These are phyloP conservation scores for Phyllosticta paracitricarpa DNA, from an alignment of 2,329 filamentous ascomycete species.

Conservation along the genomic window DNA sequence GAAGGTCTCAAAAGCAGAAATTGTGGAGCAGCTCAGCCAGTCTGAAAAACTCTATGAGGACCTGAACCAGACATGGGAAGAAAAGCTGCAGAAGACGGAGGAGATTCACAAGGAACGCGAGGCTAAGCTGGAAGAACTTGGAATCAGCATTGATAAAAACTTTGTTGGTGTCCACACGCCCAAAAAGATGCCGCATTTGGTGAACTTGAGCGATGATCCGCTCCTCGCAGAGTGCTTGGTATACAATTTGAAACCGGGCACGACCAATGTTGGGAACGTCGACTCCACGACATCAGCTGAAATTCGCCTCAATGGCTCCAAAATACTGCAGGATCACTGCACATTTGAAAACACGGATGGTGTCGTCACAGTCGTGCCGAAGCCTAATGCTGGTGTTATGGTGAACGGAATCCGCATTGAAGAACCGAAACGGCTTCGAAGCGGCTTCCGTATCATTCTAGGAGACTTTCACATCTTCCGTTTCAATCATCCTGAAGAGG, in stretches of 20 bases:
- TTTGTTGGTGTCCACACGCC: conserved; percentile 91
- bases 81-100: conserved; percentile 90
- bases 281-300: conserved; percentile 76
- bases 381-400: conserved; percentile 93
- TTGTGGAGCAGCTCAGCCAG: conserved; percentile 89
- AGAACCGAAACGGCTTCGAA: conserved; percentile 75
- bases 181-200: conserved; percentile 98
- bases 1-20: conserved; percentile 96
- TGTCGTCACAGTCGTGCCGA: conserved; percentile 81
- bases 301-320: conserved; percentile 85
- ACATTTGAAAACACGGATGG: conserved; percentile 89
- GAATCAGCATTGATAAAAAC: conserved; percentile 97
- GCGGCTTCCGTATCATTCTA: conserved; percentile 87
- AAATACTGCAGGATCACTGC: conserved; percentile 88
- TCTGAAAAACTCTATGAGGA: conserved; percentile 94
- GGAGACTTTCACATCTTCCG: conserved; percentile 98
- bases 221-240: conserved; percentile 91
- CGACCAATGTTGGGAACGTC: conserved; percentile 87
- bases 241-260: conserved; percentile 94
- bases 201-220: conserved; percentile 77
- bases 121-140: conserved; percentile 85
- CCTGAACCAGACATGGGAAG: conserved; percentile 97
- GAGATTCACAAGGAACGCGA: conserved; percentile 97
- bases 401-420: conserved; percentile 88
- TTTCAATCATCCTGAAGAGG: conserved; percentile 96